Conservation (phyloP, 768 basidiomycete species). For the Dentipellis sp. region DNA sequence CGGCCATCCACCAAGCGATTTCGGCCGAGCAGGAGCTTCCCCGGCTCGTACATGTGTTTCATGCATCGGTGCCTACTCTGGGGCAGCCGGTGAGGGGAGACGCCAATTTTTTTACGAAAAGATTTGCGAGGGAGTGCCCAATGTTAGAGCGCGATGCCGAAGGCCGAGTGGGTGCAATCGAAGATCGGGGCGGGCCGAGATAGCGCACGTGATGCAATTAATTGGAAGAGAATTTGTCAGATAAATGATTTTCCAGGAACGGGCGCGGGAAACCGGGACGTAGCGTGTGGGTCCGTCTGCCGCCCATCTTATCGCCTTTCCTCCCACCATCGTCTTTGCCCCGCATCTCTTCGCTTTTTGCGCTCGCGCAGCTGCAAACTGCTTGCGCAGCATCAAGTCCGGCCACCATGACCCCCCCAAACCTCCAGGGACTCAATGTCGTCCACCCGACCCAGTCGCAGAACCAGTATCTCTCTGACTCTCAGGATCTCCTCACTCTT, state of each 20-base stretch:
- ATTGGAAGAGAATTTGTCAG: neutral
- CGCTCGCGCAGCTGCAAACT: neutral
- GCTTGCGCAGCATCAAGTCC: neutral
- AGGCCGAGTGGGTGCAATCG: too few species aligned
- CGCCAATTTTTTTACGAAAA: too few species aligned
- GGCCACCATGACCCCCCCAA: slow-evolving; percentile 46
- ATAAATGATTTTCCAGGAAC: neutral
- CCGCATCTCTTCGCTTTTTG: neutral
- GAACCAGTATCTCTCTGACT: slow-evolving; percentile 25
- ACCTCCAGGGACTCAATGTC: slow-evolving; percentile 74
- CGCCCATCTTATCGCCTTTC: neutral
- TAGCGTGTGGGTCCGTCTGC: neutral
- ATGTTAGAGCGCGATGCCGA: too few species aligned
- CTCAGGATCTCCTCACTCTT: slow-evolving; percentile 52
- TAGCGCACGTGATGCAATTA: neutral
- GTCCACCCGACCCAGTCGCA: slow-evolving; percentile 44
- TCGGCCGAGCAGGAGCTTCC: too few species aligned
- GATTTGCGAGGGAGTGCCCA: too few species aligned
- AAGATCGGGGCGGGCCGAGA: too few species aligned
- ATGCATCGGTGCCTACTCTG: too few species aligned
- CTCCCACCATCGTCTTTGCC: neutral
- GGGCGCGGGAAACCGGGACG: neutral
- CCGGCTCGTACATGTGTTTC: too few species aligned
- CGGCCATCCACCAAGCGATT: too few species aligned
- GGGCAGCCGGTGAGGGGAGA: too few species aligned